Percentiles rank a stretch among this genome's conserved stretches.
Conservation (phyloP, 805 yeast species). For the Komagataella ulmi region DNA sequence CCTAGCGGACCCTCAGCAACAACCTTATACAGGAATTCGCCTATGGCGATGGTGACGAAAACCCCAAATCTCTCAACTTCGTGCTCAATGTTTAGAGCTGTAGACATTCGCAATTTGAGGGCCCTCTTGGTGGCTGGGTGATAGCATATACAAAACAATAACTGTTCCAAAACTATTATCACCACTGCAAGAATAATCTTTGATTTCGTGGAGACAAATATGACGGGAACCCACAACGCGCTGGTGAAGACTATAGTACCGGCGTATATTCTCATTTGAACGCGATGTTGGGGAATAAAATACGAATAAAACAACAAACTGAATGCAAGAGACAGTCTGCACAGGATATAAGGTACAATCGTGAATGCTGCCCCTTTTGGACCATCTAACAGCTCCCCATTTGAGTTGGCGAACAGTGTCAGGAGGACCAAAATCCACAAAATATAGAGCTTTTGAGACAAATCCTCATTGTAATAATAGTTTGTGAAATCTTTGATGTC, state of each 20-base stretch:
- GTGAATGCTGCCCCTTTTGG: constrained; percentile 26
- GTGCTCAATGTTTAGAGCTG: constrained; percentile 55
- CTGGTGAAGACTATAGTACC: constrained; percentile 18
- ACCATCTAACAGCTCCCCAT: constrained; percentile 22
- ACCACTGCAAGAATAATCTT: constrained; percentile 31
- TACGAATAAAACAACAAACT: constrained; percentile 25
- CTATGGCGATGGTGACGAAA: constrained; percentile 50
- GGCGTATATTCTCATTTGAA: constrained; percentile 31
- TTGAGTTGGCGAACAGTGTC: constrained; percentile 37
- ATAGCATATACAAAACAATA: constrained; percentile 20
- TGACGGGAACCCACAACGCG: constrained; percentile 36
- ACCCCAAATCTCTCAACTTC: constrained; percentile 49
- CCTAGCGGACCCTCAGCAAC: constrained; percentile 33
- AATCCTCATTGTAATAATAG: constrained; percentile 48
- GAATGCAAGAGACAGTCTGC: constrained; percentile 25
- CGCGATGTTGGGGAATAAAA: constrained; percentile 34
- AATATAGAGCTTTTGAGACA: constrained; percentile 36
- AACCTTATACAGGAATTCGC: constrained; percentile 43
- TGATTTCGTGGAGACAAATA: constrained; percentile 30
- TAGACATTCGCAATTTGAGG: constrained; percentile 29
- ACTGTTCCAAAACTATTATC: constrained; percentile 26
- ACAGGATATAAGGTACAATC: constrained; percentile 33
- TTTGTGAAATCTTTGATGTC: constrained; percentile 52
- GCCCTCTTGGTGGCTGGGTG: constrained; percentile 34
- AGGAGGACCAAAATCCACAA: constrained; percentile 38